Evolutionary conservation across 345 rosid species (phyloP), one percentile per base, ranked within the genome.

Genomic region (Mangifera indica): DNA sequence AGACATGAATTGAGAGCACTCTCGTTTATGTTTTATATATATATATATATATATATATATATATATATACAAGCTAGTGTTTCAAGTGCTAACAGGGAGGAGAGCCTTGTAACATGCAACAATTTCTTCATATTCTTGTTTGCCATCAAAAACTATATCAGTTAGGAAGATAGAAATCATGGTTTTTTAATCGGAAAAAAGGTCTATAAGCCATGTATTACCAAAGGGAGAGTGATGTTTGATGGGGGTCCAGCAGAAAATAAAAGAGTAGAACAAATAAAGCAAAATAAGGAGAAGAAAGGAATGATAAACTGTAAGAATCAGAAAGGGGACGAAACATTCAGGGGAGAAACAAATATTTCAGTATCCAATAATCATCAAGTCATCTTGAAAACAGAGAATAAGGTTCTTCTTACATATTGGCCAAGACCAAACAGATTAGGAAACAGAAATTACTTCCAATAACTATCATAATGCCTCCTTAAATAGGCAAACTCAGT

Each of bases 171-270:
- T 17, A 70, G 49, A 60, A 17, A 13, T 49, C 48, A 44, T 60
- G 20, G 48, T 71, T n/a, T n/a, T 7, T n/a, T 3, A 29, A 61
- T 32, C 0, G 32, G 13, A 65, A 66, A 18, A 4, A 40, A 68
- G 52, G 14, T 68, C 34, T 7, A 12, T 58, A 9, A 63, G 53
- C 21, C 65, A 77, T 54, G 59, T 9, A 66, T 40, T 37, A 60
- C 2, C 2, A 0, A 4, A 49, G 53, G 3, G n/a, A 49, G 42
- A 37, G 42, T 37, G 8, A 37, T 7, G 42, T 7, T 37, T 7
- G 8, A 37, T 0, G n/a, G n/a, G 1, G 42, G 9, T 37, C 0
- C 8, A 9, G 9, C 42, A 37, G 9, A 37, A 37, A 37, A 34
- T 34, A 34, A 37, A 37, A 5, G 14, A 1, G 22, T 40, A 1